phyloP scores from a whole-genome alignment of 139 green algal species.

The Volvox reticuliferus region DNA sequence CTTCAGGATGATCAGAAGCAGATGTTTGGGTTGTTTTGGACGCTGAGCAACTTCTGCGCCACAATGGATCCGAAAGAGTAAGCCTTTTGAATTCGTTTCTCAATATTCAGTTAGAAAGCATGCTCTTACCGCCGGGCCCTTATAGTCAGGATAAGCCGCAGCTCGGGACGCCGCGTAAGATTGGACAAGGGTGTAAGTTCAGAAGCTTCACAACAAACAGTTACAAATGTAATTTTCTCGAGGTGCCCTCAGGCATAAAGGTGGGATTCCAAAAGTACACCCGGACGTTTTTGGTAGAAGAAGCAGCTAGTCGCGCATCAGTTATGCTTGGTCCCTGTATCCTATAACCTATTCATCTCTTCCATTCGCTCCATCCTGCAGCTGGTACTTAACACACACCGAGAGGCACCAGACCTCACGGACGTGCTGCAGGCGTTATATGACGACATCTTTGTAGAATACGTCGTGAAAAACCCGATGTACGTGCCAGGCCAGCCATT shows the following conservation, averaged over 20 bases:
- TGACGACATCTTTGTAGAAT: constrained; percentile 84
- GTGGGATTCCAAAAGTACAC: constrained; percentile 38
- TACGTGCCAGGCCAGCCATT: constrained; percentile 84
- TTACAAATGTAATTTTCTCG: too few species aligned
- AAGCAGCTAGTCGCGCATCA: not conserved
- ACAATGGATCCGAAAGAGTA: too few species aligned
- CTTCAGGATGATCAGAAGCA: constrained; percentile 92
- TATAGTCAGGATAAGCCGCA: too few species aligned
- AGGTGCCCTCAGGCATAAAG: constrained; percentile 94
- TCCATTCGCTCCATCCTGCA: not conserved
- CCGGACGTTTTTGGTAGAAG: not conserved
- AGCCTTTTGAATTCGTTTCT: too few species aligned
- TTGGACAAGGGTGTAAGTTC: constrained; percentile 86
- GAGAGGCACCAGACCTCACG: constrained; percentile 75
- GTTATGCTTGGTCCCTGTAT: not conserved
- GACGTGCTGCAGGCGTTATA: constrained; percentile 87
- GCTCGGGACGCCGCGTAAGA: constrained; percentile 78
- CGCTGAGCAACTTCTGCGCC: constrained; percentile 86
- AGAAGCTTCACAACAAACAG: too few species aligned
- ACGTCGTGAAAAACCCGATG: constrained; percentile 89
- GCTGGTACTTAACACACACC: too few species aligned
- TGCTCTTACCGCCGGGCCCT: too few species aligned
- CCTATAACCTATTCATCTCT: not conserved
- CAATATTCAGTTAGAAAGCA: too few species aligned
- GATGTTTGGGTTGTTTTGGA: constrained; percentile 97